Evolutionary conservation across 2,329 filamentous ascomycete species (phyloP).

Genomic region (Colletotrichum sp.): DNA sequence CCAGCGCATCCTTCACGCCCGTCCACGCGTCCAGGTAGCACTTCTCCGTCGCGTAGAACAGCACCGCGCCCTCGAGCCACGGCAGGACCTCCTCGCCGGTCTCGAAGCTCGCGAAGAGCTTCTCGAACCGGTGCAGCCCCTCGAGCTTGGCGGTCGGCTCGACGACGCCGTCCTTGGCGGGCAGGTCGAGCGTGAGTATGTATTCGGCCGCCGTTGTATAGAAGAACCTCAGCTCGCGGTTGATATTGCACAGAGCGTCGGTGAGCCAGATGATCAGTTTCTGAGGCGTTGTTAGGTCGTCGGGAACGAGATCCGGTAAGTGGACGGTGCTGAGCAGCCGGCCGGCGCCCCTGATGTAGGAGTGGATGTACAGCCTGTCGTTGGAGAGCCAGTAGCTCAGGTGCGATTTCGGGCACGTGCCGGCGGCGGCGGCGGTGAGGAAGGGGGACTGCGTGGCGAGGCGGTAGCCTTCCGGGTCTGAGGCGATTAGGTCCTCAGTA

Average conservation of each 20-base stretch:
- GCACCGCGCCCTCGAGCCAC: slow-evolving; percentile 69
- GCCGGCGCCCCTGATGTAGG: slow-evolving; percentile 71
- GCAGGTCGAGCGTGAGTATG: slow-evolving; percentile 53
- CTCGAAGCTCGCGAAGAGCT: slow-evolving; percentile 59
- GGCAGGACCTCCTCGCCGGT: slow-evolving; percentile 49
- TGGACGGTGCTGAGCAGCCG: slow-evolving; percentile 66
- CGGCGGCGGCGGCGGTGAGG: slow-evolving; percentile 67
- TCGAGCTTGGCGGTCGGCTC: slow-evolving; percentile 37
- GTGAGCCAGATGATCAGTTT: slow-evolving; percentile 67
- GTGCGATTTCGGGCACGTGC: slow-evolving; percentile 58
- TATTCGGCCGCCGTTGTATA: slow-evolving; percentile 67
- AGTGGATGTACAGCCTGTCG: slow-evolving; percentile 73
- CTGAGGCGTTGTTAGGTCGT: slow-evolving; percentile 44
- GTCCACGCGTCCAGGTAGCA: slow-evolving; percentile 67
- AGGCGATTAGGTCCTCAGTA: slow-evolving; percentile 60
- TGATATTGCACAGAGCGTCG: slow-evolving; percentile 69
- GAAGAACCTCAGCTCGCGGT: slow-evolving; percentile 72
- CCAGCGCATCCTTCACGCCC: slow-evolving; percentile 47
- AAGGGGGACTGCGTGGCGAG: slow-evolving; percentile 71
- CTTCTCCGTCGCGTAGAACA: slow-evolving; percentile 80
- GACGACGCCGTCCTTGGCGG: slow-evolving; percentile 24
- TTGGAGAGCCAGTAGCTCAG: slow-evolving; percentile 74
- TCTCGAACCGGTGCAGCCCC: slow-evolving; percentile 42
- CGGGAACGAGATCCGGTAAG: slow-evolving; percentile 42
- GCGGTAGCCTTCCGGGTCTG: slow-evolving; percentile 49